These are phyloP conservation scores for Dactylella cylindrospora DNA, from an alignment of 2,329 filamentous ascomycete species.

Conservation along the genomic window DNA sequence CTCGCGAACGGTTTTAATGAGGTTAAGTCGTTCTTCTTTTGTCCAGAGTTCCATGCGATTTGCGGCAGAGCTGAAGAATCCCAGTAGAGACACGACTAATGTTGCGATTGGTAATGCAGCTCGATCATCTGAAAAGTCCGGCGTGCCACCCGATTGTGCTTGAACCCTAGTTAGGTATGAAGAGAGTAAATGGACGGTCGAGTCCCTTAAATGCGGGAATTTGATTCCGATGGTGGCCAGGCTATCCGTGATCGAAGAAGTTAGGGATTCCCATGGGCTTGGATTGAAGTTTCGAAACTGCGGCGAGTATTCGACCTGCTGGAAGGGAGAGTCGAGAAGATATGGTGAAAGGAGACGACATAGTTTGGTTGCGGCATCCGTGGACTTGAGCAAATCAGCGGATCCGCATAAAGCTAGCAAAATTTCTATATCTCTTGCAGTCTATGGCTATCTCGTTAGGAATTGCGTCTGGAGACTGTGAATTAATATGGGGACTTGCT, in stretches of 20 bases:
- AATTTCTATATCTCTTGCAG: conserved; percentile 85
- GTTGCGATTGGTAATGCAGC: conserved; percentile 71
- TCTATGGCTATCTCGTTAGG: conserved; percentile 57
- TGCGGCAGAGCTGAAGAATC: conserved; percentile 81
- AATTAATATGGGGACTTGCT: conserved; percentile 8
- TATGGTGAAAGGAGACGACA: conserved; percentile 79
- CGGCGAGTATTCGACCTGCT: conserved; percentile 75
- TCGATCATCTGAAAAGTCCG: conserved; percentile 53
- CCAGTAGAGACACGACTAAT: conserved; percentile 80
- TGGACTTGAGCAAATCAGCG: conserved; percentile 70
- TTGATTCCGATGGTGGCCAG: conserved; percentile 77
- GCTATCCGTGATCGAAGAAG: conserved; percentile 75
- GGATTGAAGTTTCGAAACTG: conserved; percentile 80
- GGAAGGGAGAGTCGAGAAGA: conserved; percentile 78
- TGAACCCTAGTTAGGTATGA: conserved; percentile 64
- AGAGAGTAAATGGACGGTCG: conserved; percentile 67
- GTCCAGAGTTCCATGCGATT: conserved; percentile 79
- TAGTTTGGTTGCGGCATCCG: conserved; percentile 74
- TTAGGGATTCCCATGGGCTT: conserved; percentile 82
- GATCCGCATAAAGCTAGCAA: conserved; percentile 89
- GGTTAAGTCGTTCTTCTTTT: conserved; percentile 66
- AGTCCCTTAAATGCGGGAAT: conserved; percentile 68
- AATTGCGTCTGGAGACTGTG: background rate
- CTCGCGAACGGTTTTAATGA: conserved; percentile 70
- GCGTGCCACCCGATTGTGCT: conserved; percentile 46